Conservation (phyloP, 2,329 filamentous ascomycete genomes). For the Neonectria hederae region DNA sequence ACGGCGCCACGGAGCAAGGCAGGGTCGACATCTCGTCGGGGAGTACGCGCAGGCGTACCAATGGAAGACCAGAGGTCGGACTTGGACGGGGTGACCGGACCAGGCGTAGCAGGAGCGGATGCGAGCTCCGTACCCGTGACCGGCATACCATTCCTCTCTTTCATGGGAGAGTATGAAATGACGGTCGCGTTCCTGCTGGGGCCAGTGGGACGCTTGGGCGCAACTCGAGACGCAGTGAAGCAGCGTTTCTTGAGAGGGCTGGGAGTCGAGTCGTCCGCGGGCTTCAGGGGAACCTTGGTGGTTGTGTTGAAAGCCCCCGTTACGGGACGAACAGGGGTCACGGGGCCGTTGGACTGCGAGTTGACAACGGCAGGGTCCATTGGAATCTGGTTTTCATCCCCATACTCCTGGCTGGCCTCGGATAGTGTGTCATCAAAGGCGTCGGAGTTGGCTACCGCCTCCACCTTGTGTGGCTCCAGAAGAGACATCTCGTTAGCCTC, state of each 20-base stretch:
- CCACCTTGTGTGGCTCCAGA: conserved; percentile 55
- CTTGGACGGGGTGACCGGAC: conserved; percentile 56
- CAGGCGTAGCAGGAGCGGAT: conserved; percentile 45
- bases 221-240: conserved; percentile 60
- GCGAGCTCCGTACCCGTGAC: conserved; percentile 30
- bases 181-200: conserved; percentile 61
- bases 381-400: conserved; percentile 71
- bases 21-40: conserved; percentile 62
- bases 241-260: conserved; percentile 60
- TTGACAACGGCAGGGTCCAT: conserved; percentile 59
- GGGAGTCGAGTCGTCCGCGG: conserved; percentile 67
- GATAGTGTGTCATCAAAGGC: conserved; percentile 62
- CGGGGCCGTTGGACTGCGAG: conserved; percentile 47
- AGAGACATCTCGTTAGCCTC: conserved; percentile 70
- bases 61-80: conserved; percentile 62
- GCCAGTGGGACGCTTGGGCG: conserved; percentile 53
- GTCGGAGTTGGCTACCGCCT: conserved; percentile 46
- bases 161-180: conserved; percentile 64
- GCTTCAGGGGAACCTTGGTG: conserved; percentile 79
- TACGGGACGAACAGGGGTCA: conserved; percentile 66
- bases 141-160: conserved; percentile 49
- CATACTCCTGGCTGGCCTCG: conserved; percentile 72
- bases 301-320: conserved; percentile 72
- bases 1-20: conserved; percentile 73
- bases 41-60: conserved; percentile 66